Base-by-base conservation (phyloP, 495 filamentous ascomycete genomes). In the Trichoderma parareesei region DNA sequence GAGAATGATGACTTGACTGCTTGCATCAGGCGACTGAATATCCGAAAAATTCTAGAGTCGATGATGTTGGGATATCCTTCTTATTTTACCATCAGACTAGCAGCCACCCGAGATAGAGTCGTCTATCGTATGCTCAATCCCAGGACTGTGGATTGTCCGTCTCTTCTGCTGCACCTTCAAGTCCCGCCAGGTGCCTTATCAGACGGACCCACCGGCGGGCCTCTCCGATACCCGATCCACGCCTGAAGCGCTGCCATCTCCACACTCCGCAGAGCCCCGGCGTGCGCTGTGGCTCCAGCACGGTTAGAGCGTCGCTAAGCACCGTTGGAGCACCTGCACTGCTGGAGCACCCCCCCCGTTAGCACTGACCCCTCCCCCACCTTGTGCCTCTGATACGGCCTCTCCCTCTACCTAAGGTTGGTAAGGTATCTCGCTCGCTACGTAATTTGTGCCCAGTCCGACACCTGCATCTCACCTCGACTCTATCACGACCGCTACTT, bases 361-460 rank as follows among this genome's bases (percentile, higher is more conserved):
- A 33, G 27, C 53, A 48, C 13, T 2, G 53, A 37, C 53, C 53
- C 53, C 53, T 57, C 53, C 53, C 53, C 53, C 53, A n/a, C 53
- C 53, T 57, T 27, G 9, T 55, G 20, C 11, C 53, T 13, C 27
- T 57, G 33, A 57, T 35, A 33, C 18, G 49, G 9, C 14, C 18
- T 18, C 44, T 35, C 53, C 53, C 20, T 27, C 27, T 27, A 27
- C 27, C 27, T 27, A 27, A 27, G 27, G 27, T 27, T 27, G 27
- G 27, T 27, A 27, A 27, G 27, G 27, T 27, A 35, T 57, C 27
- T 35, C 7, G 16, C 53, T 2, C 2, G 20, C 27, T 57, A 57
- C 53, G 53, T 57, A 57, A 57, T 57, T 38, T 57, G 33, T 57
- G 53, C 53, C 53, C 53, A 57, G 53, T 27, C 46, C 53, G 11